Base-by-base conservation (phyloP, 805 yeast genomes). In the Metschnikowia corniflorae region DNA sequence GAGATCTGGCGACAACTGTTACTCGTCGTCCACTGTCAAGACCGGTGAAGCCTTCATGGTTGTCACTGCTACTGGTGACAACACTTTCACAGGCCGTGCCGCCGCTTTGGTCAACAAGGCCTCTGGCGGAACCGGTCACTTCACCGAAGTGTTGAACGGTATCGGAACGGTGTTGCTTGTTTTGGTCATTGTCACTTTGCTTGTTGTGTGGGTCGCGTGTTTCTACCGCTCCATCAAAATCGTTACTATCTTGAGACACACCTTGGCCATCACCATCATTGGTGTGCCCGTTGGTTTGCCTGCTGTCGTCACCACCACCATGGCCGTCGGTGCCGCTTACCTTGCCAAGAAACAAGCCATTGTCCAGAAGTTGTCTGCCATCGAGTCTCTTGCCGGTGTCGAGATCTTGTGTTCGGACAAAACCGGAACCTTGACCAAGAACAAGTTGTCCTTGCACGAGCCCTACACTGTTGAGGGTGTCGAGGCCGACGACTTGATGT, bases 281-380 rank as follows among this genome's bases (percentile, higher is more conserved):
- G 96, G 96, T 82, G 96, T 88, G 56, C 96, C 96, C 67, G 96
- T 88, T 54, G 96, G 96, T 84, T 80, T 88, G 66, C 96, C 96
- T 68, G 96, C 95, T 66, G 96, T 88, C 62, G 96, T 87, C 54
- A 88, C 96, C 76, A 88, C 96, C 59, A 88, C 96, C 67, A 87
- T 88, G 96, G 97, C 97, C 69, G 97, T 89, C 71, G 97, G 97
- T 81, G 97, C 96, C 68, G 96, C 96, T 63, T 86, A 88, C 83
- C 76, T 88, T 63, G 96, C 96, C 59, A 86, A 87, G 80, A 88
- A 87, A 73, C 86, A 86, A 73, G 96, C 96, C 55, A 88, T 88
- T 77, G 97, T 88, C 58, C 96, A 88, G 73, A 88, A 88, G 68
- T 77, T 88, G 61, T 85, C 95, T 67, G 96, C 96, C 53, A 88